Percentiles rank a stretch among this genome's conserved stretches.
phyloP scores from a whole-genome alignment of 1,284 basidiomycete genomes.

The Ustilago trichophora region DNA sequence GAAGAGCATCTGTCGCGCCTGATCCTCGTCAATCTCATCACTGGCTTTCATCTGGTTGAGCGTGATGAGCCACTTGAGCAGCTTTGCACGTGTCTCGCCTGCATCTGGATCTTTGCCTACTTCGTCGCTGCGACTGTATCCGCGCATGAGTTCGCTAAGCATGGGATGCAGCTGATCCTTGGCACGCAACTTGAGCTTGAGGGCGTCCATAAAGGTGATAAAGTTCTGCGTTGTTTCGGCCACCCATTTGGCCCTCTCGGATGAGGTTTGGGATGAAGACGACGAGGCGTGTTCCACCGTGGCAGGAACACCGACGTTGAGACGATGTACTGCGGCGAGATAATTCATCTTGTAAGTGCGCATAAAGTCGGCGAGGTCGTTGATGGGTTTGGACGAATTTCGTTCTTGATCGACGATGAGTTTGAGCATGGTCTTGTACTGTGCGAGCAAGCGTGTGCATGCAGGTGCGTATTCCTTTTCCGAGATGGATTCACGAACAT shows the following conservation, averaged over 20 bases:
- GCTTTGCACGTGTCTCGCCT: slow-evolving; percentile 91
- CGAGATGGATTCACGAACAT: slow-evolving; percentile 86
- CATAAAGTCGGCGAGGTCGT: slow-evolving; percentile 77
- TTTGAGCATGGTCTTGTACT: slow-evolving; percentile 97
- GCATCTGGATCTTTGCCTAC: slow-evolving; percentile 80
- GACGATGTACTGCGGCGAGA: slow-evolving; percentile 87
- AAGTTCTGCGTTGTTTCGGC: slow-evolving; percentile 95
- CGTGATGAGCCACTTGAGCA: slow-evolving; percentile 95
- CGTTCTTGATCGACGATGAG: slow-evolving; percentile 83
- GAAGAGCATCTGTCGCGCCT: slow-evolving; percentile 92
- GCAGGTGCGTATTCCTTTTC: slow-evolving; percentile 95
- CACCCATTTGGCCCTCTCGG: slow-evolving; percentile 95
- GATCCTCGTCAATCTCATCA: slow-evolving; percentile 94
- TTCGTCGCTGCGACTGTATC: slow-evolving; percentile 66
- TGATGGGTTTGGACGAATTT: slow-evolving; percentile 38
- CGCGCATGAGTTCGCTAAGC: slow-evolving; percentile 89
- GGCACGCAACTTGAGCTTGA: slow-evolving; percentile 88
- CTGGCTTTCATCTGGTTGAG: slow-evolving; percentile 96
- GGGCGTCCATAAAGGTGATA: slow-evolving; percentile 98
- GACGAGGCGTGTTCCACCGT: slow-evolving; percentile 85
- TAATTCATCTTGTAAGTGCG: slow-evolving; percentile 91
- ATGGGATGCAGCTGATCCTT: slow-evolving; percentile 97
- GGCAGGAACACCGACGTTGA: slow-evolving; percentile 92
- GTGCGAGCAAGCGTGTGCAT: slow-evolving; percentile 87
- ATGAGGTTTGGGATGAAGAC: slow-evolving; percentile 68